These are phyloP conservation scores for Thozetella sp. DNA, from an alignment of 495 filamentous ascomycete genomes.

Conservation along the genomic window DNA sequence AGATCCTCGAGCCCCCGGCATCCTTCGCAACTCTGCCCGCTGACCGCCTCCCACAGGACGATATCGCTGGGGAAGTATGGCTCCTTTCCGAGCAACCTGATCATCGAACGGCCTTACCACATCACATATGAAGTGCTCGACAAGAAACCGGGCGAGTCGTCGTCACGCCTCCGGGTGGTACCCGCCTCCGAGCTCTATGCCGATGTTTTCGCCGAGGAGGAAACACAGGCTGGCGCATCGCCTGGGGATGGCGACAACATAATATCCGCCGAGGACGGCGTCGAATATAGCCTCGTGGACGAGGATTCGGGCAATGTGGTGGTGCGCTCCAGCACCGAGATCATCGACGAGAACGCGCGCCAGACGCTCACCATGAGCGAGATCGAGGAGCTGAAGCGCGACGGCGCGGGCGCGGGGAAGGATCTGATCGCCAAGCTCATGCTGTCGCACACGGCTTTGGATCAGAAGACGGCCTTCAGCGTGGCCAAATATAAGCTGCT, in stretches of 20 bases:
- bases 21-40: constrained; percentile 9
- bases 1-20: too few relatives aligned
- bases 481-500: constrained; percentile 93
- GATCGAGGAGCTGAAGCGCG: constrained; percentile 88
- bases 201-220: constrained; percentile 67
- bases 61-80: constrained; percentile 91
- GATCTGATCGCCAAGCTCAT: constrained; percentile 88
- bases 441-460: constrained; percentile 79
- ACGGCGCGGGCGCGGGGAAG: constrained; percentile 75
- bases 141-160: constrained; percentile 52
- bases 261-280: constrained; percentile 23
- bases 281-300: constrained; percentile 45
- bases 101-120: constrained; percentile 87
- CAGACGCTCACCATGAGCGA: constrained; percentile 83
- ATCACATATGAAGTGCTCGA: constrained; percentile 89
- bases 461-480: constrained; percentile 93
- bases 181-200: constrained; percentile 80
- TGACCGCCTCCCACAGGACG: constrained; percentile 52
- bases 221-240: constrained; percentile 29
- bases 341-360: constrained; percentile 76
- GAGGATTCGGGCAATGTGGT: constrained; percentile 54
- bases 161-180: constrained; percentile 72
- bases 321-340: constrained; percentile 77
- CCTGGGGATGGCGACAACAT: constrained; percentile 30
- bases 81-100: constrained; percentile 78